Conservation (phyloP, 352 stramenopile species). For the Pythium vanterpoolii region DNA sequence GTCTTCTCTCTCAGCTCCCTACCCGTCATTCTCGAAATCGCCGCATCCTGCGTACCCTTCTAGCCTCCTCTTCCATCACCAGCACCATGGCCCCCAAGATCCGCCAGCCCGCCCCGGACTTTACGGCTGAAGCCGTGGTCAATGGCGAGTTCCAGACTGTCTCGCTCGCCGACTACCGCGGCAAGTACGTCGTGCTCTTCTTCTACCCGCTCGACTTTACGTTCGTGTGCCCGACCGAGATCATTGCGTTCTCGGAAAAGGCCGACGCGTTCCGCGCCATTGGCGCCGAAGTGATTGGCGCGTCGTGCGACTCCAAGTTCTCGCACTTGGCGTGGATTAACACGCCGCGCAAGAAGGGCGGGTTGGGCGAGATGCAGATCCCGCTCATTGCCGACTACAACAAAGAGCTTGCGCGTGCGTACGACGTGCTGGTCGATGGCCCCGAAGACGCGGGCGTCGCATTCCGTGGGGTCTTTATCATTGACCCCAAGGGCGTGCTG, state of each 20-base stretch:
- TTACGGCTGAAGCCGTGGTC: slow-evolving; percentile 40
- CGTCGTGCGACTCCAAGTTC: slow-evolving; percentile 61
- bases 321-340: slow-evolving; percentile 68
- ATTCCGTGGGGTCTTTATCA: slow-evolving; percentile 92
- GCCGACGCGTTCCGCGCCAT: slow-evolving; percentile 44
- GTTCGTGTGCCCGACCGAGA: slow-evolving; percentile 74
- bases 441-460: slow-evolving; percentile 77
- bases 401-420: slow-evolving; percentile 88
- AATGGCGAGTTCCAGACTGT: slow-evolving; percentile 52
- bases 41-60: background rate
- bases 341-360: slow-evolving; percentile 84
- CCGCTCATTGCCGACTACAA: slow-evolving; percentile 91
- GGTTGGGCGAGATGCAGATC: slow-evolving; percentile 91
- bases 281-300: slow-evolving; percentile 44
- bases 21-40: background rate
- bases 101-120: slow-evolving; percentile 27
- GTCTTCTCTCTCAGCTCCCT: background rate
- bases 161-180: slow-evolving; percentile 43
- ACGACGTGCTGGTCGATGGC: slow-evolving; percentile 84
- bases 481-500: slow-evolving; percentile 84
- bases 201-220: slow-evolving; percentile 78
- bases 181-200: slow-evolving; percentile 76
- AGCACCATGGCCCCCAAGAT: slow-evolving; percentile 8
- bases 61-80: too few relatives aligned
- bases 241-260: slow-evolving; percentile 62